phyloP scores from a whole-genome alignment of 441 rosid genomes.

The Aquilaria agallochum region DNA sequence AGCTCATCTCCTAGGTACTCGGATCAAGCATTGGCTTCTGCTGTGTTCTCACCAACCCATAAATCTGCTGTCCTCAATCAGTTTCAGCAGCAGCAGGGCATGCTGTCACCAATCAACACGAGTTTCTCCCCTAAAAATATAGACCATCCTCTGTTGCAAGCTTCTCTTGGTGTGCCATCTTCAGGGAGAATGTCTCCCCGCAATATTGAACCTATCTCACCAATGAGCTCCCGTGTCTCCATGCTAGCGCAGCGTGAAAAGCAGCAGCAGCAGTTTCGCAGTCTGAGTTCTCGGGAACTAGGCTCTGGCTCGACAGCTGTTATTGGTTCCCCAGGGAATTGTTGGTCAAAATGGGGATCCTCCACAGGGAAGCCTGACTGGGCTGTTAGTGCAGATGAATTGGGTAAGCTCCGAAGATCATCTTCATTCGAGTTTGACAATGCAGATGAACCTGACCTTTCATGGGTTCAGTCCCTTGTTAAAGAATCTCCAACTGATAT shows the following conservation, averaged over 20 bases:
- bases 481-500: slow-evolving; percentile 59
- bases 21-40: slow-evolving; percentile 45
- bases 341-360: slow-evolving; percentile 72
- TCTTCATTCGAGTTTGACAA: slow-evolving; percentile 57
- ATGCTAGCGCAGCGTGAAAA: slow-evolving; percentile 63
- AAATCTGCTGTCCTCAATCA: slow-evolving; percentile 61
- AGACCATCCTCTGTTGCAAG: slow-evolving; percentile 53
- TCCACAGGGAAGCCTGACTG: slow-evolving; percentile 66
- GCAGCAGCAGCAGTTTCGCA: slow-evolving; percentile 59
- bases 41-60: slow-evolving; percentile 57
- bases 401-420: slow-evolving; percentile 45
- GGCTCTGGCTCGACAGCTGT: slow-evolving; percentile 45
- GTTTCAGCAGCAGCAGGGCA: slow-evolving; percentile 64
- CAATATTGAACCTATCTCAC: slow-evolving; percentile 63
- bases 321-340: slow-evolving; percentile 52
- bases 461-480: slow-evolving; percentile 75
- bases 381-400: slow-evolving; percentile 53
- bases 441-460: slow-evolving; percentile 66
- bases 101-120: slow-evolving; percentile 71
- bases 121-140: slow-evolving; percentile 49
- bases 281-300: slow-evolving; percentile 65
- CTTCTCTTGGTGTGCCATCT: slow-evolving; percentile 36
- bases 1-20: slow-evolving; percentile 61
- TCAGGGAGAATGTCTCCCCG: slow-evolving; percentile 77
- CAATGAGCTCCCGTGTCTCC: slow-evolving; percentile 59